Evolutionary conservation across 768 basidiomycete genomes (phyloP).

Genomic region (Termitomyces sp.): DNA sequence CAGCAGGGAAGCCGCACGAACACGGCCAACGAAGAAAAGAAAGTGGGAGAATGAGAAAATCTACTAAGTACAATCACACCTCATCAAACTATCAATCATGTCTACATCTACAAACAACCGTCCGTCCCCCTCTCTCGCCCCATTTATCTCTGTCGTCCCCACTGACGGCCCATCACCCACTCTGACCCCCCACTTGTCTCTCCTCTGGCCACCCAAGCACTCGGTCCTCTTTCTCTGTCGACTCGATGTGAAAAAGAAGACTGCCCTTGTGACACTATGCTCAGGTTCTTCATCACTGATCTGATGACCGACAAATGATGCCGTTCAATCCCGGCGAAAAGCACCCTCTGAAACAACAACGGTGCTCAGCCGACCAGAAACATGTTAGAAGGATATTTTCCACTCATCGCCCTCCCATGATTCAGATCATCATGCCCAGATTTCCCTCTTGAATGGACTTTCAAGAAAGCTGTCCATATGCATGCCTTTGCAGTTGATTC

Average conservation of each 20-base stretch:
- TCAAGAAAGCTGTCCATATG: neutral
- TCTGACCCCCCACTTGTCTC: neutral
- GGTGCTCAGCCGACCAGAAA: neutral
- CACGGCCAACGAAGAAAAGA: neutral
- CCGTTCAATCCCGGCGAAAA: neutral
- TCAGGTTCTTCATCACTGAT: neutral
- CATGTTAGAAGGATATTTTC: neutral
- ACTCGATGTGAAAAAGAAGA: neutral
- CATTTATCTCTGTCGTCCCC: too few species aligned
- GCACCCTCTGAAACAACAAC: neutral
- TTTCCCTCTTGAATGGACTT: neutral
- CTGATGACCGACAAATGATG: neutral
- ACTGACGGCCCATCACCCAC: neutral
- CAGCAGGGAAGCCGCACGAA: constrained; percentile 2
- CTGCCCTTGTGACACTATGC: neutral
- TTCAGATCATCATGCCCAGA: neutral
- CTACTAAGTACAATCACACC: constrained; percentile 1
- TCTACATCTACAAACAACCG: neutral
- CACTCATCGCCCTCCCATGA: neutral
- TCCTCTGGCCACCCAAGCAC: neutral
- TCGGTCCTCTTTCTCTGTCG: too few species aligned
- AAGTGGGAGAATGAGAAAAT: constrained; percentile 1
- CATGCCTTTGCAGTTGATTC: neutral
- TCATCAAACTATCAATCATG: constrained; percentile 5
- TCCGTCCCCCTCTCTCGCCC: too few species aligned